Base-by-base conservation (phyloP, 495 filamentous ascomycete species). In the Penicillium riverlandense region DNA sequence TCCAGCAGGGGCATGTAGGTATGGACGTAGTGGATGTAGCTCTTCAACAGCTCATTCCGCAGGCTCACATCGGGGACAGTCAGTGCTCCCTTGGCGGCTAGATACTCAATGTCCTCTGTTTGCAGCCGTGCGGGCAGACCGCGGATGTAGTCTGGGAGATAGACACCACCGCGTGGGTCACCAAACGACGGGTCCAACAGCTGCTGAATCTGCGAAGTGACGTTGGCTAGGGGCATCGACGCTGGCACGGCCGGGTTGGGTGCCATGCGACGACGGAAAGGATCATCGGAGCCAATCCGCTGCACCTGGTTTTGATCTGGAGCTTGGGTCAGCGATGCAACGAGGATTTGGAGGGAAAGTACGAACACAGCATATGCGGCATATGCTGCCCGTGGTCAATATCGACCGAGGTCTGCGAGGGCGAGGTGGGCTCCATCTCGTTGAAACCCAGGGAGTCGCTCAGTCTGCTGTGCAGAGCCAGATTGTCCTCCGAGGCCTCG, bases 1-100 rank as follows among this genome's bases (percentile, higher is more conserved):
- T 95, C 86, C 38, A 95, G 54, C 22, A 91, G 67, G n/a, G 88
- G 88, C 86, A 92, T 91, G 61, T 85, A 91, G 6, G 88, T 86
- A 55, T 95, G 83, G 7, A 92, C 88, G 61, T 82, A 92, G 57
- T 91, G 83, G 41, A 90, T 71, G 55, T 88, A 91, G 14, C 77
- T 77, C 47, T 79, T 78, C 5, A 95, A 63, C 22, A 92, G 65
- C 40, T 85, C 88, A 59, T 81, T 86, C 54, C 87, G 81, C 28
- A 91, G 59, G 2, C 57, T 59, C n/a, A 70, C 62, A 31, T 78
- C 74, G 0, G 88, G 88, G 9, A 92, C 69, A 0, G 77, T 75
- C 48, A 95, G 58, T 0, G 86, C 88, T 1, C 85, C 86, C 65
- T 91, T 90, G 53, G 73, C 75, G 29, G 72, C 70, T 43, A 92